Evolutionary conservation across 2,329 filamentous ascomycete genomes (phyloP).

Genomic region (Dothidotthia symphoricarpi): DNA sequence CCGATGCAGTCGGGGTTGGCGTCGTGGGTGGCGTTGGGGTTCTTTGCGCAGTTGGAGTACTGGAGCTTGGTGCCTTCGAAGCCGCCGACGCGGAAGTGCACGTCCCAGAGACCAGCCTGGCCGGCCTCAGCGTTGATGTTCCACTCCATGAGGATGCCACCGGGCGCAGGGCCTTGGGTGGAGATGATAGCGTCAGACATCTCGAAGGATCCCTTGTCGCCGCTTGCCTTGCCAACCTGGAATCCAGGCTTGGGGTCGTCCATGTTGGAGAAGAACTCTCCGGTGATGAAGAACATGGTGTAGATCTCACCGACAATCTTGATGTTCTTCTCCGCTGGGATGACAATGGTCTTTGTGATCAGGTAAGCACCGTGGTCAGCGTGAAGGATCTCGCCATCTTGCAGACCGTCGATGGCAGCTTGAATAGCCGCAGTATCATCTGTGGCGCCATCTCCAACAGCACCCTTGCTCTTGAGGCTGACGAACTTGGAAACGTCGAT

Average conservation of each 20-base stretch:
- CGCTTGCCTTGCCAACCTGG: slow-evolving; percentile 70
- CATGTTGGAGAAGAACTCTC: slow-evolving; percentile 69
- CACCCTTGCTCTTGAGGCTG: slow-evolving; percentile 78
- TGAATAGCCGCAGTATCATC: slow-evolving; percentile 89
- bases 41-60: slow-evolving; percentile 76
- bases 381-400: slow-evolving; percentile 61
- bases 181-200: slow-evolving; percentile 85
- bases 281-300: slow-evolving; percentile 83
- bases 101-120: slow-evolving; percentile 83
- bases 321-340: slow-evolving; percentile 65
- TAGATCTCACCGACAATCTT: slow-evolving; percentile 90
- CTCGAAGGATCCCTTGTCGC: slow-evolving; percentile 77
- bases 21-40: slow-evolving; percentile 60
- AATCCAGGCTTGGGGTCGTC: slow-evolving; percentile 79
- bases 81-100: slow-evolving; percentile 92
- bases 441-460: slow-evolving; percentile 80
- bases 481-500: slow-evolving; percentile 69
- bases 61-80: slow-evolving; percentile 80
- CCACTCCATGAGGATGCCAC: slow-evolving; percentile 89
- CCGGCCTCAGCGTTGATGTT: slow-evolving; percentile 71
- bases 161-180: slow-evolving; percentile 78
- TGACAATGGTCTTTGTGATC: slow-evolving; percentile 58
- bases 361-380: slow-evolving; percentile 65
- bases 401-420: slow-evolving; percentile 67
- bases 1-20: slow-evolving; percentile 69